Conservation (phyloP, 805 yeast genomes). For the Sugiyamaella smithiae region DNA sequence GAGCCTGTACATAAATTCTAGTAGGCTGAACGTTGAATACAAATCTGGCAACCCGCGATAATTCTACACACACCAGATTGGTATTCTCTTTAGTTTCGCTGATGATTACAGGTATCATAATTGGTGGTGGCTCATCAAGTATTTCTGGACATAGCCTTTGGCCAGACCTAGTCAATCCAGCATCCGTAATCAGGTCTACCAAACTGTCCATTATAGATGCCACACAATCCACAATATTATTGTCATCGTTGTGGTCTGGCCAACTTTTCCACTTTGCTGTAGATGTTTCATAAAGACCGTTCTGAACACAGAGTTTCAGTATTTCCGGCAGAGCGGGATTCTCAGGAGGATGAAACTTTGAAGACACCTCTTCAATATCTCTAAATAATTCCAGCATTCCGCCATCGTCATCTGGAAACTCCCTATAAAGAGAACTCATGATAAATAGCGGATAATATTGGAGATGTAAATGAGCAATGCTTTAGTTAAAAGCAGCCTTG, state of each 20-base stretch:
- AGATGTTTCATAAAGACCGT: neutral
- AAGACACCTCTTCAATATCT: constrained; percentile 3
- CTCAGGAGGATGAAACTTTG: constrained; percentile 4
- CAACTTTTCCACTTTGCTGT: constrained; percentile 1
- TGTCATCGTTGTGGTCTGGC: neutral
- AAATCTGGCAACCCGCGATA: constrained; percentile 3
- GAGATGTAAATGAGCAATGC: too few relatives aligned
- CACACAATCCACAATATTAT: neutral
- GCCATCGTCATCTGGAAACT: constrained; percentile 6
- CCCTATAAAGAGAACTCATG: neutral
- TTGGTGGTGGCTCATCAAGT: constrained; percentile 9
- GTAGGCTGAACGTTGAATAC: constrained; percentile 3
- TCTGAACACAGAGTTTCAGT: neutral
- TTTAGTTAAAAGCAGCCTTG: too few relatives aligned
- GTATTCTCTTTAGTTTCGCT: neutral
- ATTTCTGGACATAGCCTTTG: too few relatives aligned
- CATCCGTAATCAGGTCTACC: neutral
- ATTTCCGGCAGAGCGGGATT: neutral
- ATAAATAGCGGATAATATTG: too few relatives aligned
- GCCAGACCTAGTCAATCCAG: neutral
- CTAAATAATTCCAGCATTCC: constrained; percentile 3
- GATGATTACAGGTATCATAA: constrained; percentile 6
- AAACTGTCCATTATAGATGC: neutral
- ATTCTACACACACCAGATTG: neutral
- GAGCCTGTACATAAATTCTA: constrained; percentile 7